Evolutionary conservation across 306 rosid species (phyloP), one percentile per base, ranked within the genome.

Genomic region (Nissolia schottii): DNA sequence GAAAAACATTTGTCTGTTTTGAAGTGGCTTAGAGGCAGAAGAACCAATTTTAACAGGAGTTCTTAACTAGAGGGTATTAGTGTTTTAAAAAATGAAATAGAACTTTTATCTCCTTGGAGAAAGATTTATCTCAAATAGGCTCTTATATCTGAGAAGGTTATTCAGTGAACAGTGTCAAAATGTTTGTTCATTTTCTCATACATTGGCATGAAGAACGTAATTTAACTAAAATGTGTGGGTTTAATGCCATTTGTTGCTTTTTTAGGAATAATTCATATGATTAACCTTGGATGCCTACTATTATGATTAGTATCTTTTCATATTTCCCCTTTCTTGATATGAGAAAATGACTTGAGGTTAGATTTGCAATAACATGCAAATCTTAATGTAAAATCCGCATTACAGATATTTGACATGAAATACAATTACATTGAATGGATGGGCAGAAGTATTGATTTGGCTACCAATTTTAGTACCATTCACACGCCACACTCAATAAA

Each of bases 381-480:
- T 37, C 43, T 37, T 37, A 37, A 8, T 59, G 55, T 77, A 70
- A 32, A 56, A 3, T 37, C 35, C 20, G 12, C 71, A 13, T 73
- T 55, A 8, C 7, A 12, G 67, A 74, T 61, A 68, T 29, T 71
- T 61, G 19, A 29, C 43, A 40, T 31, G 24, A 24, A 56, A 66
- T 8, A 22, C 54, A 28, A 48, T 37, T 43, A 49, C 71, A 64
- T 48, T 22, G 23, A 75, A 64, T 53, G 32, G 25, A 6, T 31
- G 55, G 24, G 43, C 66, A 16, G 28, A 58, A 37, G 67, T 48
- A 54, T 64, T 71, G 40, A 69, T 25, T 9, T 68, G 56, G 14
- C 56, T n/a, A 1, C 41, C 77, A 41, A 69, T 49, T n/a, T 75
- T 75, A 62, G 59, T 41, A 22, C 37, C 16, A 64, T 49, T 76